Conservation (phyloP, 2,329 filamentous ascomycete species). For the Nigrospora osmanthi region DNA sequence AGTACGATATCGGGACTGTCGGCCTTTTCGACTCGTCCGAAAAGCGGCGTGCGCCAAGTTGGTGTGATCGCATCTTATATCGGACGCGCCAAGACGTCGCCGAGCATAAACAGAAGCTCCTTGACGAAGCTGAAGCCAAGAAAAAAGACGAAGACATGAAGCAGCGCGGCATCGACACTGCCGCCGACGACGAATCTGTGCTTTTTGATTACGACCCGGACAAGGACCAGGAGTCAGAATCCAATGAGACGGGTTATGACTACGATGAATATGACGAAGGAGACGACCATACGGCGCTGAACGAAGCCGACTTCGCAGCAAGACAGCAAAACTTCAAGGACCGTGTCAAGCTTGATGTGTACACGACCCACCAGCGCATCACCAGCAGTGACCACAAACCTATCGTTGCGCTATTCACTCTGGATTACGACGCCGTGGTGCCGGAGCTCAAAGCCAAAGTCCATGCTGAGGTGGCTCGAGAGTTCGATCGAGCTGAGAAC, state of each 20-base stretch:
- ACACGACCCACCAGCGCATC: slow-evolving; percentile 82
- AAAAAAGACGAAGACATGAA: slow-evolving; percentile 82
- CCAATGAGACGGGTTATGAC: slow-evolving; percentile 18
- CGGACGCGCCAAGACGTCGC: slow-evolving; percentile 66
- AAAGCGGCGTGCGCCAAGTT: slow-evolving; percentile 86
- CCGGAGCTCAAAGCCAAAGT: slow-evolving; percentile 77
- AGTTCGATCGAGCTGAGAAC: slow-evolving; percentile 87
- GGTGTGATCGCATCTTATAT: slow-evolving; percentile 93
- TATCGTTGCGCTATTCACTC: slow-evolving; percentile 69
- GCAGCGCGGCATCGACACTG: slow-evolving; percentile 65
- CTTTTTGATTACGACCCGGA: slow-evolving; percentile 89
- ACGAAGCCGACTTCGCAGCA: too few relatives aligned
- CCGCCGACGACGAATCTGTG: slow-evolving; percentile 70
- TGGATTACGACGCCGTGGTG: slow-evolving; percentile 82
- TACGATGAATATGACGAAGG: slow-evolving; percentile 20
- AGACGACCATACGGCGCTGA: slow-evolving; percentile 22
- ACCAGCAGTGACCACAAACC: slow-evolving; percentile 96
- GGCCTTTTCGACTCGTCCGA: slow-evolving; percentile 92
- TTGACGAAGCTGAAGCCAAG: slow-evolving; percentile 56
- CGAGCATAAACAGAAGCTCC: slow-evolving; percentile 53
- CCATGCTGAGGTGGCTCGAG: slow-evolving; percentile 77
- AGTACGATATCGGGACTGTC: slow-evolving; percentile 93
- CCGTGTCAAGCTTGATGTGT: slow-evolving; percentile 52
- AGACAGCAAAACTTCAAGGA: slow-evolving; percentile 33
- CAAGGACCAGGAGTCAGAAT: slow-evolving; percentile 50